phyloP scores from a whole-genome alignment of 148 eudicot species.

The Silene uniflora region DNA sequence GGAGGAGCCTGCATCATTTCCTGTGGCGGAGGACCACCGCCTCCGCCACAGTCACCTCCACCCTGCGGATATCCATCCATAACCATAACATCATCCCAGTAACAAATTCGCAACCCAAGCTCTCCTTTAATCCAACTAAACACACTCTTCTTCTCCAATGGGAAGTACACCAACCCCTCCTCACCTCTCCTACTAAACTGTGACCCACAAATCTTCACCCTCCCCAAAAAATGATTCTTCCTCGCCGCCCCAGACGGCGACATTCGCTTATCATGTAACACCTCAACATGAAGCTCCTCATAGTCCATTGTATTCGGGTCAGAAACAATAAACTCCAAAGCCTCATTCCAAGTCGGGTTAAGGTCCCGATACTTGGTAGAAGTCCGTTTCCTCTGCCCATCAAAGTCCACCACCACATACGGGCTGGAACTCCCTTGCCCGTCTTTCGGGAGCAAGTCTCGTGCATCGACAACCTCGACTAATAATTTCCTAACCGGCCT shows the following conservation, averaged over 20 bases:
- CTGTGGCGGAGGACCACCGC: slow-evolving; percentile 27
- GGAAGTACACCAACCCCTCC: slow-evolving; percentile 64
- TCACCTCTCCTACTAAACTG: slow-evolving; percentile 73
- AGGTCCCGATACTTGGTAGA: slow-evolving; percentile 60
- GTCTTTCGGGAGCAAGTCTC: slow-evolving; percentile 88
- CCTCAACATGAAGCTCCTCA: slow-evolving; percentile 78
- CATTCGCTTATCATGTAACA: slow-evolving; percentile 70
- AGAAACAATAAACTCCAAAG: slow-evolving; percentile 56
- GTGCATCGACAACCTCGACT: slow-evolving; percentile 69
- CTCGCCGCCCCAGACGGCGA: slow-evolving; percentile 53
- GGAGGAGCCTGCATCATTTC: slow-evolving; percentile 31
- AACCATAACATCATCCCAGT: slow-evolving; percentile 44
- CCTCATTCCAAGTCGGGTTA: slow-evolving; percentile 84
- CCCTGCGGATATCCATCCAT: slow-evolving; percentile 19
- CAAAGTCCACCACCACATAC: slow-evolving; percentile 80
- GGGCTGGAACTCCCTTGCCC: slow-evolving; percentile 94
- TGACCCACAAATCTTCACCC: slow-evolving; percentile 78
- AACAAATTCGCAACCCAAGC: slow-evolving; percentile 74
- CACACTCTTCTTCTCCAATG: slow-evolving; percentile 90
- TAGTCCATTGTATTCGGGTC: slow-evolving; percentile 85
- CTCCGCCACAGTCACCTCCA: slow-evolving; percentile 23
- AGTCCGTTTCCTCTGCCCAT: slow-evolving; percentile 73
- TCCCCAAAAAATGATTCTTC: slow-evolving; percentile 81
- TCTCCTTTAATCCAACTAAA: slow-evolving; percentile 93
- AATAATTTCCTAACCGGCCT: slow-evolving; percentile 43